Percentiles rank a stretch among this genome's conserved stretches.
These are phyloP conservation scores for Monosporascus sp. DNA, from an alignment of 2,329 filamentous ascomycete species.

Conservation along the genomic window DNA sequence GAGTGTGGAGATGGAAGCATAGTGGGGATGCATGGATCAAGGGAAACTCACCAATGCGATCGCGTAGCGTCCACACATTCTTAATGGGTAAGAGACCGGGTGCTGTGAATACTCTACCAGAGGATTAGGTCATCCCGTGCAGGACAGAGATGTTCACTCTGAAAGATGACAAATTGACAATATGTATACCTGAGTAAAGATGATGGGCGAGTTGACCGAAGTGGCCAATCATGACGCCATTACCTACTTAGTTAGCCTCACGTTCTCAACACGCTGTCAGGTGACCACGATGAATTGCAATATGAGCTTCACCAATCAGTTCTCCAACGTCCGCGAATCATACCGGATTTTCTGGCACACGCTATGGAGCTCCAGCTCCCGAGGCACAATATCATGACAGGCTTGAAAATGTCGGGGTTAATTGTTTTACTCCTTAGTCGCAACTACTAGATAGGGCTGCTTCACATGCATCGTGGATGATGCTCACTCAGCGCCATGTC, in stretches of 20 bases:
- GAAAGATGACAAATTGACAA: too few species aligned
- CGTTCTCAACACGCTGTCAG: conserved; percentile 1
- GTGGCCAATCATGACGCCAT: not conserved
- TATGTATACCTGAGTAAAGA: too few species aligned
- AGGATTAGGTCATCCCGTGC: too few species aligned
- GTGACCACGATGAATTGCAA: not conserved
- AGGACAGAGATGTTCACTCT: too few species aligned
- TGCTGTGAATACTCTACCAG: too few species aligned
- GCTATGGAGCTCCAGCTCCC: too few species aligned
- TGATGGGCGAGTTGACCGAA: not conserved
- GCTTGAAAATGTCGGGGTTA: too few species aligned
- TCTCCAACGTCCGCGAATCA: too few species aligned
- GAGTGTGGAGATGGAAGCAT: too few species aligned
- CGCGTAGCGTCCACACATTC: conserved; percentile 66
- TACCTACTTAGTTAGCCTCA: not conserved
- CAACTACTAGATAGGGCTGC: not conserved
- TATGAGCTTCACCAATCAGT: not conserved
- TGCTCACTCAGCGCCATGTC: not conserved
- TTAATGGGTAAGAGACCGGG: too few species aligned
- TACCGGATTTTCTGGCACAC: too few species aligned
- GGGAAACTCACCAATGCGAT: conserved; percentile 50
- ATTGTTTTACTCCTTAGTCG: not conserved
- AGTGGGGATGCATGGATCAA: not conserved
- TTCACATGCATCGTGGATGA: not conserved
- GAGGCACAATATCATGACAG: too few species aligned